Base-by-base conservation (phyloP, 2,329 filamentous ascomycete genomes). In the Emmonsiellopsis sp. region DNA sequence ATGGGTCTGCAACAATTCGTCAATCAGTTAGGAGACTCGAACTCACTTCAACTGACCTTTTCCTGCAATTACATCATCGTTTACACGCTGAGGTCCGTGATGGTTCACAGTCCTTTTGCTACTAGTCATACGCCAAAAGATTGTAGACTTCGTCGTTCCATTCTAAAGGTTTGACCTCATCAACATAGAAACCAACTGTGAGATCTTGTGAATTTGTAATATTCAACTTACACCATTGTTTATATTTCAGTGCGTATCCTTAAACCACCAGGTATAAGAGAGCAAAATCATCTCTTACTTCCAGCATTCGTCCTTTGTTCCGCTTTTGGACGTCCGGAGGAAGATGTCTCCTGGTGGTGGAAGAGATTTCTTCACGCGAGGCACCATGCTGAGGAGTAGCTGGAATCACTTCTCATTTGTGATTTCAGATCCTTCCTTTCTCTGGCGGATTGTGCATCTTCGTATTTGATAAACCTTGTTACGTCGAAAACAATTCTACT, bases 91-190 rank as follows among this genome's bases (percentile, higher is more conserved):
- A 4, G 13, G 59, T 56, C 34, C 46, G 40, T 53, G 44, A 48
- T 78, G 75, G 56, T 70, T 74, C 55, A 76, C 71, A 58, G 34
- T 76, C 72, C 59, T 78, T 78, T 37, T 76, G 72, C 54, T 74
- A 67, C 32, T 74, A 70, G 42, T 74, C 70, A 58, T 76, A 76
- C 3, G 78, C 75, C 5, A 78, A 66, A 43, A 76, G 72, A 2
- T 70, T 69, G 57, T 70, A 78, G 0, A 75, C 75, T 6, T 69
- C 60, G 54, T 71, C 68, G 58, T 78, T 77, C 75, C 75, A 77
- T 5, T 62, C 49, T 45, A 77, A 63, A 3, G 70, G 68, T 40
- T 65, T 59, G 54, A 76, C 67, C 48, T 76, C 70, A 40, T 76
- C 53, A 35, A 55, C 31, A 46, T 52, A 52, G 31, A 54, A 52